These are phyloP conservation scores for Amesomyces nigricolor DNA, from an alignment of 2,329 filamentous ascomycete species.

Conservation along the genomic window DNA sequence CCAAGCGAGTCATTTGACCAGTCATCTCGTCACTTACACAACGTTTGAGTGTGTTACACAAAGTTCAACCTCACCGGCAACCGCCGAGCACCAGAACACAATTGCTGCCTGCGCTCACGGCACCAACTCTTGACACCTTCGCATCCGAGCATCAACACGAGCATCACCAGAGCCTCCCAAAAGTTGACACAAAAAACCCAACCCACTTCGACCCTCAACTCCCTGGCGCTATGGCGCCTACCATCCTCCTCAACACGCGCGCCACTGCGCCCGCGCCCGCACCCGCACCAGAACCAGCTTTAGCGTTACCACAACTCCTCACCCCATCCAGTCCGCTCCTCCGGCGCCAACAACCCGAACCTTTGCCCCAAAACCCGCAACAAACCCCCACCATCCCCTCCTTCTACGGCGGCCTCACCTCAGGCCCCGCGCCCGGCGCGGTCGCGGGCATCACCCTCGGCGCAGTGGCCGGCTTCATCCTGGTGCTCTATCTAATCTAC, in stretches of 20 bases:
- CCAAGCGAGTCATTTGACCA: too few relatives aligned
- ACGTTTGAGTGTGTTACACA: too few relatives aligned
- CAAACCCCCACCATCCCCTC: slow-evolving; percentile 30
- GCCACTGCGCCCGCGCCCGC: background rate
- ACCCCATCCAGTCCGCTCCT: slow-evolving; percentile 11
- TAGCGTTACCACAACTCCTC: background rate
- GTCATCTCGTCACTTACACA: background rate
- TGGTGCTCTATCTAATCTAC: slow-evolving; percentile 33
- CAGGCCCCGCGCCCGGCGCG: slow-evolving; percentile 31
- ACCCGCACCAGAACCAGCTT: background rate
- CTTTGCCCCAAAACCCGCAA: background rate
- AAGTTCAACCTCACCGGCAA: too few relatives aligned
- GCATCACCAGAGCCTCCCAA: too few relatives aligned
- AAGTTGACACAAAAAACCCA: background rate
- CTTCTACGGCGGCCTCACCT: slow-evolving; percentile 28
- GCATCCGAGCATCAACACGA: too few relatives aligned
- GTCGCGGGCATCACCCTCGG: slow-evolving; percentile 38
- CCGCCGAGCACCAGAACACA: too few relatives aligned
- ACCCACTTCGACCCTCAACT: background rate
- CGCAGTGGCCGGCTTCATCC: slow-evolving; percentile 40
- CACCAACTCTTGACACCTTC: too few relatives aligned
- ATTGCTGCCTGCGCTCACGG: too few relatives aligned
- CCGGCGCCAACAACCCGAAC: slow-evolving; percentile 15
- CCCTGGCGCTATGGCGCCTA: slow-evolving; percentile 7
- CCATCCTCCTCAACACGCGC: background rate